These are phyloP conservation scores for Hermanozyma aechmeae DNA, from an alignment of 805 yeast species.

Conservation along the genomic window DNA sequence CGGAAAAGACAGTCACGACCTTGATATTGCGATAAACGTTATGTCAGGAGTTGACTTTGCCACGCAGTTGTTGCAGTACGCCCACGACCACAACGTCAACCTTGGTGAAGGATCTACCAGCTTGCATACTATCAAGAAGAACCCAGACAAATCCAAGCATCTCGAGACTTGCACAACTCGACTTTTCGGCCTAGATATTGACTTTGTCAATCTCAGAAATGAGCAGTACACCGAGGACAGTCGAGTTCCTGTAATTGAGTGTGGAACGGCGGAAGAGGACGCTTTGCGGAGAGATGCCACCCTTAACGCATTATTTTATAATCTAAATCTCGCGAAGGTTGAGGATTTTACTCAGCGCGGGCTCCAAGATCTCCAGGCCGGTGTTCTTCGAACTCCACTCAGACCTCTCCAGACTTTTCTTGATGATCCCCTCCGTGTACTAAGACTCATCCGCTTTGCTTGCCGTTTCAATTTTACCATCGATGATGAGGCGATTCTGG, in stretches of 20 bases:
- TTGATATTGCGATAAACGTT: constrained; percentile 84
- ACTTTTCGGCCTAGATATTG: constrained; percentile 76
- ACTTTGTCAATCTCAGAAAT: constrained; percentile 83
- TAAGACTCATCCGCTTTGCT: constrained; percentile 81
- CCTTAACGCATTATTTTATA: constrained; percentile 83
- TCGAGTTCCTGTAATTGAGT: constrained; percentile 73
- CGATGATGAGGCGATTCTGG: constrained; percentile 45
- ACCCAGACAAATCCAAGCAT: constrained; percentile 95
- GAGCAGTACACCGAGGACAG: constrained; percentile 80
- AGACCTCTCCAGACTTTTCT: constrained; percentile 76
- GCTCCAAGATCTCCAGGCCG: constrained; percentile 55
- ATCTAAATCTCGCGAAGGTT: constrained; percentile 53
- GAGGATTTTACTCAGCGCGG: constrained; percentile 86
- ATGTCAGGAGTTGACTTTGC: constrained; percentile 87
- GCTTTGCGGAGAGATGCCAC: constrained; percentile 95
- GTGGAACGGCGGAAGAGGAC: constrained; percentile 89
- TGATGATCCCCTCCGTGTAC: constrained; percentile 89
- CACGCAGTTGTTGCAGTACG: constrained; percentile 44
- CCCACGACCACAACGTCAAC: constrained; percentile 17
- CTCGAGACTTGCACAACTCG: constrained; percentile 93
- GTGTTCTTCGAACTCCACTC: constrained; percentile 80
- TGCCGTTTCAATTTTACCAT: constrained; percentile 63
- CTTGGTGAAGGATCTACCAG: constrained; percentile 19
- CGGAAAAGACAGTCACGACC: constrained; percentile 72
- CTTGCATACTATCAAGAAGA: constrained; percentile 77